These are phyloP conservation scores for Gossypium gossypioides DNA, from an alignment of 441 rosid genomes.

Conservation along the genomic window DNA sequence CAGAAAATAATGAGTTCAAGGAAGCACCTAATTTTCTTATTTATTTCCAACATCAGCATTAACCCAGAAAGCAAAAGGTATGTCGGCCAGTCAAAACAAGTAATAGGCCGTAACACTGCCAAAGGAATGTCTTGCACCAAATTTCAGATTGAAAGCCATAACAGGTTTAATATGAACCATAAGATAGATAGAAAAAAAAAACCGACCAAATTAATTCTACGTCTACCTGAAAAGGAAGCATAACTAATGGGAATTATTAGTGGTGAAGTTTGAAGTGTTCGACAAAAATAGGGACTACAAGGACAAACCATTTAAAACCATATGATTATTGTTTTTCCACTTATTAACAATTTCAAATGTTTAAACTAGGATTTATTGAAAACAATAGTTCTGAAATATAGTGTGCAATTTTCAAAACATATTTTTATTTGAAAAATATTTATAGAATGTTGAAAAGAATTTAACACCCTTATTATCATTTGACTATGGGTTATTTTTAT, in stretches of 20 bases:
- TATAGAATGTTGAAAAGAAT: too few relatives aligned
- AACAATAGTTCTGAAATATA: too few relatives aligned
- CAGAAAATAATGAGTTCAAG: background rate
- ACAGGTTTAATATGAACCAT: background rate
- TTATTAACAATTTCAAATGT: too few relatives aligned
- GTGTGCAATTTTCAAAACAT: too few relatives aligned
- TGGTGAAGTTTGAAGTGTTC: background rate
- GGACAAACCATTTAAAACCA: too few relatives aligned
- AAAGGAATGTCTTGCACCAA: background rate
- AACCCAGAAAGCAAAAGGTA: background rate
- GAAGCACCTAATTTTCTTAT: background rate
- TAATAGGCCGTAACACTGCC: background rate
- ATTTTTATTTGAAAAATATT: too few relatives aligned
- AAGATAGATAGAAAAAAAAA: background rate
- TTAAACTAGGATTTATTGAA: too few relatives aligned
- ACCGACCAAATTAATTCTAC: background rate
- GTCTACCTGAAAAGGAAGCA: background rate
- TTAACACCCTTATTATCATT: too few relatives aligned
- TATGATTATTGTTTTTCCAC: too few relatives aligned
- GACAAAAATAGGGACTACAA: too few relatives aligned
- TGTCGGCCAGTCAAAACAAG: background rate
- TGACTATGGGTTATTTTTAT: too few relatives aligned
- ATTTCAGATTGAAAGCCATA: background rate
- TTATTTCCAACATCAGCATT: background rate
- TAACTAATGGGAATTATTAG: constrained; percentile 4